These are phyloP conservation scores for Graphilbum fragrans DNA, from an alignment of 2,329 filamentous ascomycete species.

Conservation along the genomic window DNA sequence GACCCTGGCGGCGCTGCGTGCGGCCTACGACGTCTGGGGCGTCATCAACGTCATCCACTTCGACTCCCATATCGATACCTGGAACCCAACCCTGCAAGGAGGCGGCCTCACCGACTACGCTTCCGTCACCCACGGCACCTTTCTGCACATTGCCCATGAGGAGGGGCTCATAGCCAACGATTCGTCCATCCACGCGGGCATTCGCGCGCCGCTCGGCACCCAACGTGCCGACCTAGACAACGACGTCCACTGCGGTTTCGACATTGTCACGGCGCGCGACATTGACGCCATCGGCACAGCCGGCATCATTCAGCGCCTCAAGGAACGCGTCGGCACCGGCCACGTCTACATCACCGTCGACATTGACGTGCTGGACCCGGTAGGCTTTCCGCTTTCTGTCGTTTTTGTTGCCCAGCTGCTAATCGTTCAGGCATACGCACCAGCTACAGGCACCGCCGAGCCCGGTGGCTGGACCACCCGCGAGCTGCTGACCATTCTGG, in stretches of 20 bases:
- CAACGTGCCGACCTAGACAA: slow-evolving; percentile 39
- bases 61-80: slow-evolving; percentile 50
- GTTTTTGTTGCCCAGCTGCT: background rate
- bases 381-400: background rate
- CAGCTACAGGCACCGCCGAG: slow-evolving; percentile 64
- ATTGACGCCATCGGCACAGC: slow-evolving; percentile 57
- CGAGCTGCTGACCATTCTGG: slow-evolving; percentile 61
- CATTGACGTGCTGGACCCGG: slow-evolving; percentile 71
- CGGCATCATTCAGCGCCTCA: slow-evolving; percentile 52
- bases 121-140: slow-evolving; percentile 50
- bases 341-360: slow-evolving; percentile 63
- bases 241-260: slow-evolving; percentile 46
- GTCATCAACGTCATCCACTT: slow-evolving; percentile 47
- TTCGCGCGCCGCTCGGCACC: slow-evolving; percentile 39
- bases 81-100: slow-evolving; percentile 52
- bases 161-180: slow-evolving; percentile 43
- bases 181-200: slow-evolving; percentile 48
- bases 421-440: slow-evolving; percentile 2
- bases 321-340: slow-evolving; percentile 37
- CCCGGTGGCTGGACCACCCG: slow-evolving; percentile 71
- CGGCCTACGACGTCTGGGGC: slow-evolving; percentile 42
- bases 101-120: slow-evolving; percentile 49
- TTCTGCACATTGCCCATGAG: slow-evolving; percentile 49
- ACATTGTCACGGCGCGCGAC: slow-evolving; percentile 46
- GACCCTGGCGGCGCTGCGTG: slow-evolving; percentile 48